Conservation (phyloP, 202 grass and related monocot species). For the Brachypodium distachyon region DNA sequence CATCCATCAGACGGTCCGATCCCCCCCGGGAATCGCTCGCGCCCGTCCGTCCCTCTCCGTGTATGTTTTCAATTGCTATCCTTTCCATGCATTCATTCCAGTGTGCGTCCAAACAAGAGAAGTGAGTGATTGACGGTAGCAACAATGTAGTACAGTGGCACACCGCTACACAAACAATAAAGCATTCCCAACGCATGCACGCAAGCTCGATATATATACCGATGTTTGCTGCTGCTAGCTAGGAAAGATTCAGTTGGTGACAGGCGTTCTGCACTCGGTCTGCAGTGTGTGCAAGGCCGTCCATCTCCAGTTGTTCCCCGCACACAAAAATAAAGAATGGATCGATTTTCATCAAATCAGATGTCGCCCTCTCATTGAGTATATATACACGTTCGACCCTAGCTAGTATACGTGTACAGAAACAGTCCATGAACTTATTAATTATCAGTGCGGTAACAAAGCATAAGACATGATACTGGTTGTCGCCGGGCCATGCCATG, state of each 20-base stretch:
- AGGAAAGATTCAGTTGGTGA: background rate
- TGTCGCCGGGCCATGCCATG: background rate
- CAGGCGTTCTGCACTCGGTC: background rate
- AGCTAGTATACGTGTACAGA: background rate
- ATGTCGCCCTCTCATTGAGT: background rate
- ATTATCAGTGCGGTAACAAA: background rate
- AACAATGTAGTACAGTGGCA: background rate
- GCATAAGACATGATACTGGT: background rate
- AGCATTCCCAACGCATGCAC: slow-evolving; percentile 9
- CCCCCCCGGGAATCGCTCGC: slow-evolving; percentile 38
- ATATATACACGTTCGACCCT: too few species aligned
- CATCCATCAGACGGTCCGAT: background rate
- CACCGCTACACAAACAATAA: background rate
- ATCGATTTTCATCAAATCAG: background rate
- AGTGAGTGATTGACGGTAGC: background rate
- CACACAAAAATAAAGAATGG: background rate
- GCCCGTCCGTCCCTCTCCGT: background rate
- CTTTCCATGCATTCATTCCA: background rate
- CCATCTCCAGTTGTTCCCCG: background rate
- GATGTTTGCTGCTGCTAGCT: background rate
- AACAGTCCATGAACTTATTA: background rate
- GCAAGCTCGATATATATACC: background rate
- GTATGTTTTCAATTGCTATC: background rate
- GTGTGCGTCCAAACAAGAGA: background rate
- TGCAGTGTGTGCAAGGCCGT: background rate